A percentile compares a stretch with the other conserved stretches of the same genome.
These are phyloP conservation scores for Russula vinacea DNA, from an alignment of 768 basidiomycete genomes.

Conservation along the genomic window DNA sequence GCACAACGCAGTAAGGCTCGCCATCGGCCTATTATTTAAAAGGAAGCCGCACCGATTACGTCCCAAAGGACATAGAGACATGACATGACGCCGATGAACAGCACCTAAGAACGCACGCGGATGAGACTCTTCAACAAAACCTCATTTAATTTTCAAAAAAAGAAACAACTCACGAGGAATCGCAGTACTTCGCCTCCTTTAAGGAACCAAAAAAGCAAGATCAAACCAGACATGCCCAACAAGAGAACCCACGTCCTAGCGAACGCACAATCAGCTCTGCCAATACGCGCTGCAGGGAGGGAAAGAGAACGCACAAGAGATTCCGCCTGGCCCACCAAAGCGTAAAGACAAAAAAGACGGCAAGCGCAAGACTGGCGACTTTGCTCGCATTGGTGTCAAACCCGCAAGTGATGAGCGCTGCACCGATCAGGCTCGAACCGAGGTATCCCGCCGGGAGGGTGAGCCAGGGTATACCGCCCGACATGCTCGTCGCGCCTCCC, in stretches of 20 bases:
- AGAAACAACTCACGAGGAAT: conserved; percentile 60
- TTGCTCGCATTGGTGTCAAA: conserved; percentile 89
- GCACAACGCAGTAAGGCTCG: conserved; percentile 2
- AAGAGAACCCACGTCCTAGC: conserved; percentile 75
- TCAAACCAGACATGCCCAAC: conserved; percentile 72
- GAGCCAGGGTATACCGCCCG: conserved; percentile 68
- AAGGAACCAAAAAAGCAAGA: conserved; percentile 83
- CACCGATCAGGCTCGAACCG: conserved; percentile 83
- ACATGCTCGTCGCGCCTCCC: conserved; percentile 84
- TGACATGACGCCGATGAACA: conserved; percentile 86
- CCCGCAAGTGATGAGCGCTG: conserved; percentile 80
- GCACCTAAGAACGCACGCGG: conserved; percentile 43
- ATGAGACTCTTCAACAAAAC: background rate
- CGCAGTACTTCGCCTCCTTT: conserved; percentile 69
- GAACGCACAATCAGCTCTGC: background rate
- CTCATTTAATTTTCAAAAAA: background rate
- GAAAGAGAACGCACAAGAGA: conserved; percentile 39
- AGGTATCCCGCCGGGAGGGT: conserved; percentile 83
- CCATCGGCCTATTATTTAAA: background rate
- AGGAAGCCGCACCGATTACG: conserved; percentile 59
- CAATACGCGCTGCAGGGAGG: conserved; percentile 32
- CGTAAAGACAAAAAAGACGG: conserved; percentile 81
- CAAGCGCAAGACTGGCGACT: conserved; percentile 73
- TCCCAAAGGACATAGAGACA: conserved; percentile 88
- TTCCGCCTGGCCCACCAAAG: conserved; percentile 84